Conservation (phyloP, 768 basidiomycete species). For the Hygrophorus pudorinus region DNA sequence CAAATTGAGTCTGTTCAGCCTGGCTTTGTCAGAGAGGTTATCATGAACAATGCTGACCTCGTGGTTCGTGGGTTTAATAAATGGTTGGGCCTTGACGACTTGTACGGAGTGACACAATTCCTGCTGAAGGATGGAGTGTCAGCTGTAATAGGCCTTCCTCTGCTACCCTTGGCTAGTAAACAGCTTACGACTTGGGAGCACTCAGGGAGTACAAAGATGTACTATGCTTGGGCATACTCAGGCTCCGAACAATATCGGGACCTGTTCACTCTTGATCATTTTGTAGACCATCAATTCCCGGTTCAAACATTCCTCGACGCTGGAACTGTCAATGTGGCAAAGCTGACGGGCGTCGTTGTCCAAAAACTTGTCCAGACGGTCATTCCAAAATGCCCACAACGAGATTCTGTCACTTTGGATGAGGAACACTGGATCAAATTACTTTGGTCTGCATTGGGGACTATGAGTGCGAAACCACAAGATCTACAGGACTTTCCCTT, state of each 20-base stretch:
- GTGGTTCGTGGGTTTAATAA: background rate
- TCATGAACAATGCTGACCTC: background rate
- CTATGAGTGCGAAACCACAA: constrained; percentile 3
- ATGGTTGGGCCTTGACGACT: constrained; percentile 12
- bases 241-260: constrained; percentile 1
- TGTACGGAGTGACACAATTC: constrained; percentile 19
- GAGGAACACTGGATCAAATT: constrained; percentile 18
- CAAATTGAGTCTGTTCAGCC: background rate
- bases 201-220: constrained; percentile 5
- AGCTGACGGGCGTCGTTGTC: background rate
- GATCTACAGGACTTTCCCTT: constrained; percentile 22
- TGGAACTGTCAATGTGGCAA: background rate
- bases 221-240: constrained; percentile 20
- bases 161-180: constrained; percentile 27
- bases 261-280: constrained; percentile 16
- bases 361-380: too few relatives aligned
- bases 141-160: constrained; percentile 18
- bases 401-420: too few relatives aligned
- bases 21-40: background rate
- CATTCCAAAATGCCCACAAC: too few relatives aligned
- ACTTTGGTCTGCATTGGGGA: constrained; percentile 24
- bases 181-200: constrained; percentile 18
- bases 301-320: constrained; percentile 10
- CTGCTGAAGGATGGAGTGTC: constrained; percentile 11
- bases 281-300: constrained; percentile 21